Base-by-base conservation (phyloP, 179 eudicot species). In the Silene vulgaris region DNA sequence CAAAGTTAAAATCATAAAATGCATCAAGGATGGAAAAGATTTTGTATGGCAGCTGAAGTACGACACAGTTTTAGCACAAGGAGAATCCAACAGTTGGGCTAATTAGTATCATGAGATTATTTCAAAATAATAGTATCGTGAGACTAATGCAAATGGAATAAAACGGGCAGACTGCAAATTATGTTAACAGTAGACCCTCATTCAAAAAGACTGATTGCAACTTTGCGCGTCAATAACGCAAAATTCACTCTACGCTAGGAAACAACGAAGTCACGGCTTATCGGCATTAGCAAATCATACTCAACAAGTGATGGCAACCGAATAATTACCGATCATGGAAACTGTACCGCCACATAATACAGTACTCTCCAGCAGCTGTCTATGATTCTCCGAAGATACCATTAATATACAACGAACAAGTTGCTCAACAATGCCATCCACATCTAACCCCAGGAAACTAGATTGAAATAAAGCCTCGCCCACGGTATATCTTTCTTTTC, bases 401-500 rank as follows among this genome's bases (percentile, higher is more conserved):
- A 88, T 80, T 72, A 94, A 90, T 75, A 93, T 86, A 78, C 91
- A 86, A 21, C 84, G 91, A 71, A 93, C 97, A 76, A 93, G 97
- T 84, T 93, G 98, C 84, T 93, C 98, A 78, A 93, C 98, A 71
- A 93, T 86, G 59, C 98, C 98, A 84, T 87, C 88, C n/a, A 93
- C 87, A 83, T 93, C 97, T 73, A 91, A 75, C 65, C 93, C 96
- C 79, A 93, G 76, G 69, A 93, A 77, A 73, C 88, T 82, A 71
- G 97, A 96, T 69, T 86, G 91, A 83, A 92, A 92, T 67, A 92
- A 87, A 74, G 98, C 93, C 87, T 93, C 98, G 8, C 97, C 98
- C 65, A 93, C 89, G 14, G 86, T 84, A 74, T 87, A 87, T 75
- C 85, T 81, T 81, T 93, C 98, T 82, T 78, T 85, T 79, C 96